Conservation (phyloP, 116 monocot species). For the Papilionanthe hybrid region DNA sequence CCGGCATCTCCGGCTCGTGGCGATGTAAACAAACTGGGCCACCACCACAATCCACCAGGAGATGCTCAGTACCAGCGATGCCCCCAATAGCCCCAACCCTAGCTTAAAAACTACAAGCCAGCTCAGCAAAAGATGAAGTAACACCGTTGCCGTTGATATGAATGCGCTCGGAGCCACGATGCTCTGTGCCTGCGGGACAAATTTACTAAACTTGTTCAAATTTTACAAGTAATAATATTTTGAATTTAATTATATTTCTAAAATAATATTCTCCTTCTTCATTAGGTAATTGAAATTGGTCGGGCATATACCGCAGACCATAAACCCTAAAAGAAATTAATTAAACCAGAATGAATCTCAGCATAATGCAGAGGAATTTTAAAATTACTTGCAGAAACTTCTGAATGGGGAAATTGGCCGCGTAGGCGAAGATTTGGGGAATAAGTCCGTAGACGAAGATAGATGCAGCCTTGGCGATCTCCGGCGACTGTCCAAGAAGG, state of each 20-base stretch:
- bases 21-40: conserved; percentile 57
- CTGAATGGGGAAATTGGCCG: conserved; percentile 79
- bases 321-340: too few relatives aligned
- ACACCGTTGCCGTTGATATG: conserved; percentile 44
- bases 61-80: conserved; percentile 63
- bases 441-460: conserved; percentile 83
- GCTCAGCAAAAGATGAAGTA: conserved; percentile 55
- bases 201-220: too few relatives aligned
- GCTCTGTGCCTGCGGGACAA: conserved; percentile 56
- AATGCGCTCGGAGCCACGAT: conserved; percentile 74
- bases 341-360: too few relatives aligned
- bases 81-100: conserved; percentile 61
- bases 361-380: too few relatives aligned
- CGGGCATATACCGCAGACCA: too few relatives aligned
- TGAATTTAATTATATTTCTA: too few relatives aligned
- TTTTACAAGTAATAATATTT: too few relatives aligned
- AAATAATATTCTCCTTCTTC: too few relatives aligned
- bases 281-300: too few relatives aligned
- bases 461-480: conserved; percentile 60
- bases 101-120: conserved; percentile 38
- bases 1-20: conserved; percentile 46
- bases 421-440: conserved; percentile 93
- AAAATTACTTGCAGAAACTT: conserved; percentile 77
- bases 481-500: conserved; percentile 58
- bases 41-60: conserved; percentile 72